Percentiles rank a stretch among this genome's conserved stretches.
phyloP scores from a whole-genome alignment of 345 rosid genomes.

The Euphorbia lathyris region DNA sequence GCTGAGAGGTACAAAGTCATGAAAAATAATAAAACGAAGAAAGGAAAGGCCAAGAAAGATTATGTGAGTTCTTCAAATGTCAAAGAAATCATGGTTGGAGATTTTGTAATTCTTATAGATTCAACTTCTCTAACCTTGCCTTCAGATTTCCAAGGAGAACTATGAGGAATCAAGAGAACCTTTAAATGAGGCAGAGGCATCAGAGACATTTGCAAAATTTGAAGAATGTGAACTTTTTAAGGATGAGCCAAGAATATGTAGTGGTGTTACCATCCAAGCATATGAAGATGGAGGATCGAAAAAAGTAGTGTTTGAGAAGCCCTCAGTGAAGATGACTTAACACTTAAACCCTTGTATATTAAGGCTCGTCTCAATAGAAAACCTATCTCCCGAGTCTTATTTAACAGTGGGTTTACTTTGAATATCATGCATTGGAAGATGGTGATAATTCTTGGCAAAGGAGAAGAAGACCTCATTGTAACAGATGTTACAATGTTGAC shows the following conservation, averaged over 20 bases:
- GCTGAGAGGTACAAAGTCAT: too few species aligned
- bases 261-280: neutral
- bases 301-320: neutral
- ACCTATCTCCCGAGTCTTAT: neutral
- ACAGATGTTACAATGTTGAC: too few species aligned
- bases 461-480: too few species aligned
- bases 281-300: neutral
- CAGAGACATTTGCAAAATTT: neutral
- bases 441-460: neutral
- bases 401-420: neutral
- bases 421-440: conserved; percentile 1
- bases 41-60: too few species aligned
- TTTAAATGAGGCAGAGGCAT: neutral
- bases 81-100: neutral
- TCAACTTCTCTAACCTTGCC: neutral
- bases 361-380: neutral
- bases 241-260: neutral
- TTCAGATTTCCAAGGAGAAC: neutral
- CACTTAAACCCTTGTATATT: neutral
- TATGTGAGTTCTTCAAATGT: neutral
- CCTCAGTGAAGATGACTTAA: neutral
- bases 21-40: too few species aligned
- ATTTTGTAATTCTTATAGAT: neutral
- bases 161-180: too few species aligned
- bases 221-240: neutral